Conservation (phyloP, 2,329 filamentous ascomycete species). For the Tolypocladium sp. region DNA sequence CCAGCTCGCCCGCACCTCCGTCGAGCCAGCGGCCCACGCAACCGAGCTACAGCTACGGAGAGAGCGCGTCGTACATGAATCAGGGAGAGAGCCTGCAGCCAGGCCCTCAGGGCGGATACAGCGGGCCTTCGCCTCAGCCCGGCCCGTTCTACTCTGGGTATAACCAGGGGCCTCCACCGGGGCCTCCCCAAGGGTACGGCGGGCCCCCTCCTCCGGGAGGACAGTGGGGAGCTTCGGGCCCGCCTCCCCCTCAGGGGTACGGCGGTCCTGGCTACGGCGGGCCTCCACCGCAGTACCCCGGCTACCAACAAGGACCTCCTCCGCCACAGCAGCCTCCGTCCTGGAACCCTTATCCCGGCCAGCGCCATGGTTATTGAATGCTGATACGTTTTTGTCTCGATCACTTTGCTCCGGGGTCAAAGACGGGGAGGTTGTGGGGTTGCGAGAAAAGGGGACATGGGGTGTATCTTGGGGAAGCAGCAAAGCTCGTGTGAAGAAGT, state of each 20-base stretch:
- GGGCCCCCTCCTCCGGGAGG: conserved; percentile 9
- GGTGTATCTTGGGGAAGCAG: background rate
- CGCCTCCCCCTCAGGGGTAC: conserved; percentile 6
- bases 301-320: conserved; percentile 12
- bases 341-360: conserved; percentile 29
- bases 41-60: conserved; percentile 31
- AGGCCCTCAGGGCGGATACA: conserved; percentile 14
- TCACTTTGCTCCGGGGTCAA: too few species aligned
- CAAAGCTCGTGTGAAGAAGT: too few species aligned
- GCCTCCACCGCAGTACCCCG: conserved; percentile 12
- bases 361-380: conserved; percentile 23
- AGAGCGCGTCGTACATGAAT: conserved; percentile 21
- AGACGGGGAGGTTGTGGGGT: background rate
- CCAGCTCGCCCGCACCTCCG: conserved; percentile 27
- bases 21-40: conserved; percentile 17
- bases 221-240: conserved; percentile 5
- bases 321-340: conserved; percentile 14
- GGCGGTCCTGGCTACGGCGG: conserved; percentile 14
- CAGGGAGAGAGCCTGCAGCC: conserved; percentile 9
- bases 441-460: background rate
- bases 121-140: conserved; percentile 22
- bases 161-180: conserved; percentile 16
- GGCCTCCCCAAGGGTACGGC: conserved; percentile 16
- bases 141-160: conserved; percentile 23
- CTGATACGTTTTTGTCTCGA: background rate